Conservation (phyloP, 306 rosid genomes). For the Erythrophleum fordii region DNA sequence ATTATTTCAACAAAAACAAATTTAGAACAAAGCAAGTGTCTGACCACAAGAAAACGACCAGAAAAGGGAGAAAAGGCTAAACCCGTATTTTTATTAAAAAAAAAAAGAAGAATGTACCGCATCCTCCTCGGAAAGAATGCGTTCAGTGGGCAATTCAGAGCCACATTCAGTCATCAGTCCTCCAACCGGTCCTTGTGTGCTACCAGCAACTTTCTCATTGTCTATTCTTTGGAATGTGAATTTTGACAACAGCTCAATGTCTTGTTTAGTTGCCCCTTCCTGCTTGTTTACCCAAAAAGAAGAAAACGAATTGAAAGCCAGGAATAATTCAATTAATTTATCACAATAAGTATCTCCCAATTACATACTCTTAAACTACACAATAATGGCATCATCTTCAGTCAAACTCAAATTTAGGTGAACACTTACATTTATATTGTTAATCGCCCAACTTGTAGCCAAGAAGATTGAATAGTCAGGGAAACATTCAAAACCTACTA, state of each 20-base stretch:
- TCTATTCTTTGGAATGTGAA: constrained; percentile 70
- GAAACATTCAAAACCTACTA: constrained; percentile 10
- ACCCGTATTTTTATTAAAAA: neutral
- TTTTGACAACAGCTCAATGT: constrained; percentile 80
- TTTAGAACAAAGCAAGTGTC: neutral
- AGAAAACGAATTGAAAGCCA: constrained; percentile 5
- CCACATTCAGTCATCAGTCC: constrained; percentile 88
- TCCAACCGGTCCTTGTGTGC: constrained; percentile 64
- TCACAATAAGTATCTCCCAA: constrained; percentile 33
- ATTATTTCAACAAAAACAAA: neutral
- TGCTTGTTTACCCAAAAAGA: constrained; percentile 49
- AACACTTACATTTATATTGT: neutral
- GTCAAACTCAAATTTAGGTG: constrained; percentile 3
- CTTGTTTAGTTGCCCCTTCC: constrained; percentile 99
- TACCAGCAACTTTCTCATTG: constrained; percentile 62
- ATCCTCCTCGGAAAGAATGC: constrained; percentile 71
- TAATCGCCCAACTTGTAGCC: neutral
- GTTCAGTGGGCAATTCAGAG: constrained; percentile 79
- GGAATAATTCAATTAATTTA: constrained; percentile 20
- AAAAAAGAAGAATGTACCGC: constrained; percentile 58
- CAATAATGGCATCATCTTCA: constrained; percentile 15
- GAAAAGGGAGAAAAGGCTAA: constrained; percentile 17
- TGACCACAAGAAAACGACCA: neutral
- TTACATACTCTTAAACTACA: constrained; percentile 18
- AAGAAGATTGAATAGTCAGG: neutral